These are phyloP conservation scores for Gloeopeniophorella convolvens DNA, from an alignment of 768 basidiomycete species.

Conservation along the genomic window DNA sequence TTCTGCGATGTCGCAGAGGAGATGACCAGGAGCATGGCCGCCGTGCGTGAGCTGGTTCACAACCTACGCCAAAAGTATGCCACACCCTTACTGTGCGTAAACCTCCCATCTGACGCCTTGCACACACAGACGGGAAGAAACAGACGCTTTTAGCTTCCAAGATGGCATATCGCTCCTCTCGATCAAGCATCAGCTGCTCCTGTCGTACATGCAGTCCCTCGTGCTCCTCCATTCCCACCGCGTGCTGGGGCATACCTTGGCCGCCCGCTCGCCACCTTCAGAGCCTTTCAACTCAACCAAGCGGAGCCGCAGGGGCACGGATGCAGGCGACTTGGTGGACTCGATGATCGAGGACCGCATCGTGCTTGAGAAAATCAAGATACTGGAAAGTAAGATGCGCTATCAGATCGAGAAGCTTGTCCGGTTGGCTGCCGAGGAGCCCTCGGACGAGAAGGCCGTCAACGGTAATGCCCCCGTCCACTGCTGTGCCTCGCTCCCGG, in stretches of 20 bases:
- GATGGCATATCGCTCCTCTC: conserved; percentile 90
- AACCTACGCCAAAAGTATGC: conserved; percentile 50
- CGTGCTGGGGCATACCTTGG: conserved; percentile 57
- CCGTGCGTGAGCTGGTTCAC: conserved; percentile 51
- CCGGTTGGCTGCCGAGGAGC: conserved; percentile 59
- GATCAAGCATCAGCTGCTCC: conserved; percentile 75
- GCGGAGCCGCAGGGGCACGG: conserved; percentile 48
- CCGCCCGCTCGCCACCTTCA: conserved; percentile 40
- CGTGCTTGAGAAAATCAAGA: conserved; percentile 82
- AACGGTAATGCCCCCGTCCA: conserved; percentile 45
- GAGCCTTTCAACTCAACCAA: conserved; percentile 46
- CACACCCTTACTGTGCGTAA: not conserved
- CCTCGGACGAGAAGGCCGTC: conserved; percentile 34
- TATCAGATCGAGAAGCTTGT: conserved; percentile 97
- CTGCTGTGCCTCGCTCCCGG: not conserved
- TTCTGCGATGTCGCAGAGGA: conserved; percentile 37
- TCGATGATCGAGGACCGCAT: conserved; percentile 73
- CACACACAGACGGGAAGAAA: conserved; percentile 25
- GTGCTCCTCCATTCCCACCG: conserved; percentile 68
- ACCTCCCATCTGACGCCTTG: not conserved
- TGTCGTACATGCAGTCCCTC: conserved; percentile 83
- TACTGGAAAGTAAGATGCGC: conserved; percentile 78
- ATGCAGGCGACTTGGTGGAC: conserved; percentile 72
- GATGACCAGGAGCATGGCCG: conserved; percentile 57
- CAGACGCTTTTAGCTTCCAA: conserved; percentile 43